Conservation (phyloP, 2,329 filamentous ascomycete species). For the Elsinoe arachidis region DNA sequence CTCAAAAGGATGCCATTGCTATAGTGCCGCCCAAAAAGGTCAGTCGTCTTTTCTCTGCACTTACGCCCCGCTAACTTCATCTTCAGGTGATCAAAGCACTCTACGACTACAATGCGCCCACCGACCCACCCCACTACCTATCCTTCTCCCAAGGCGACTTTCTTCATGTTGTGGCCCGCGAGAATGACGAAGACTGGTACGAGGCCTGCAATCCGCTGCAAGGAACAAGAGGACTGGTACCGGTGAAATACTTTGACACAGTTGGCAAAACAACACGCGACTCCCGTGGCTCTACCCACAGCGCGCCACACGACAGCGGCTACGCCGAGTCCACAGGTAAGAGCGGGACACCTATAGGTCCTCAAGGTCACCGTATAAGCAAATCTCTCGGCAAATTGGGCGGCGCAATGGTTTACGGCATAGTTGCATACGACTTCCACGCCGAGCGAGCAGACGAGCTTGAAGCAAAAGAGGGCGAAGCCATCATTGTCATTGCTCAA, state of each 20-base stretch:
- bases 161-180: constrained; percentile 92
- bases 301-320: constrained; percentile 73
- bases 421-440: constrained; percentile 94
- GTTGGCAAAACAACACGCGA: constrained; percentile 88
- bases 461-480: constrained; percentile 88
- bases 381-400: constrained; percentile 43
- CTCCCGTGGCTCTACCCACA: constrained; percentile 49
- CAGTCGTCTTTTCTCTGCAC: constrained; percentile 24
- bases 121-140: constrained; percentile 52
- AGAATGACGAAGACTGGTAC: constrained; percentile 94
- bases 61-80: not conserved
- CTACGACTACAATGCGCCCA: constrained; percentile 76
- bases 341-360: constrained; percentile 15
- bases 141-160: constrained; percentile 94
- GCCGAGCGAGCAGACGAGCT: constrained; percentile 93
- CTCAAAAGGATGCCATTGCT: constrained; percentile 75
- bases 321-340: constrained; percentile 54
- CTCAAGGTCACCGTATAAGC: constrained; percentile 26
- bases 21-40: constrained; percentile 94
- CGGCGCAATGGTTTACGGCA: constrained; percentile 89
- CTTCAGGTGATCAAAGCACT: constrained; percentile 87
- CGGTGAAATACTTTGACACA: constrained; percentile 86
- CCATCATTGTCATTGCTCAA: constrained; percentile 96
- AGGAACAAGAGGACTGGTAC: constrained; percentile 81
- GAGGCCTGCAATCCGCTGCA: constrained; percentile 94